Base-by-base conservation (phyloP, 2,329 filamentous ascomycete genomes). In the Arthroderma sp. region DNA sequence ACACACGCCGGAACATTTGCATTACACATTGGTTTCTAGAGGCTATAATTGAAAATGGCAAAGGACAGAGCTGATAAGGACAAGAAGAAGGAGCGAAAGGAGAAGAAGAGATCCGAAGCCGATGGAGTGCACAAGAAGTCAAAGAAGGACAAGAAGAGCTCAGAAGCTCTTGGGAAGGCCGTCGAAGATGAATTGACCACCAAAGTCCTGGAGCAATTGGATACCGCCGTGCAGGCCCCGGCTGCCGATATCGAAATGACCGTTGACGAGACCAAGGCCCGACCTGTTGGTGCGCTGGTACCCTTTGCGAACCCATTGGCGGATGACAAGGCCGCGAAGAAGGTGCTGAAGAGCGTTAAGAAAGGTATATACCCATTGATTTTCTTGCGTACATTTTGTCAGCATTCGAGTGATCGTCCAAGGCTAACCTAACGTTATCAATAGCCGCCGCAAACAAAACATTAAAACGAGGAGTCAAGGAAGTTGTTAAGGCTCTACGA, bases 401-500 rank as follows among this genome's bases (percentile, higher is more conserved):
- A 27, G 5, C 5, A 4, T 34, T 6, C n/a, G 39, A 7, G 28
- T 33, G 8, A 7, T 36, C 33, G 7, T 11, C 5, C 4, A 31
- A 7, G 22, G 41, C 56, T 62, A 49, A 58, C 43, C 27, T 29
- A 30, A n/a, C 30, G 46, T 32, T 33, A 22, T 29, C 22, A 28
- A 28, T 66, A 96, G 91, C 89, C 55, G 88, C 91, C 57, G 94
- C 94, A 70, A 80, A 86, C 70, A 93, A 93, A 71, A 84, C 85
- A 48, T 83, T 98, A 61, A 94, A 94, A 73, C 88, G 91, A 61
- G 91, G 91, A 61, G 91, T 98, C 54, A 98, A 98, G 70, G 91
- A 98, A 71, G 89, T 94, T 61, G 88, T 96, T 71, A 98, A 98
- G 73, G 83, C 88, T 31, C 84, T 98, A 57, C 87, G 91, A 72